Conservation (phyloP, 2,329 filamentous ascomycete species). For the Septoria petroselini region DNA sequence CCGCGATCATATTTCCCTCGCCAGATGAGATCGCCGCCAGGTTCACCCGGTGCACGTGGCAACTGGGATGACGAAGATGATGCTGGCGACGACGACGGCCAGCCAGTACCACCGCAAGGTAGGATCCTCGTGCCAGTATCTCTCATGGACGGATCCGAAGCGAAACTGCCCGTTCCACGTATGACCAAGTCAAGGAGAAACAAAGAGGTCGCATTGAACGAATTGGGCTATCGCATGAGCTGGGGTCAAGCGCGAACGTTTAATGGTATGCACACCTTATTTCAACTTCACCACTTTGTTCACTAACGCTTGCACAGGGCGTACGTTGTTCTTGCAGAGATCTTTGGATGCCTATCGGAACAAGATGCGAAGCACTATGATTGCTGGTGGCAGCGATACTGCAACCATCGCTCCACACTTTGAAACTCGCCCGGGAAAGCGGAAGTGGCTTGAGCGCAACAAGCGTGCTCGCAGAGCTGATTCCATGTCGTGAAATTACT, state of each 20-base stretch:
- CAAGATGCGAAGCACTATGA: conserved; percentile 80
- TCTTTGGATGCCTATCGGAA: conserved; percentile 90
- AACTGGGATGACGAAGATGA: conserved; percentile 70
- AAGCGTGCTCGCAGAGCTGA: conserved; percentile 36
- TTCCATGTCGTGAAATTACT: conserved; percentile 14
- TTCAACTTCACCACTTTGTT: conserved; percentile 12
- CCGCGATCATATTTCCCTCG: conserved; percentile 88
- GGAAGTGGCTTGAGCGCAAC: conserved; percentile 52
- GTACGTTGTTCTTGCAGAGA: conserved; percentile 26
- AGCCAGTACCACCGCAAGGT: conserved; percentile 37
- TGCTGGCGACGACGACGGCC: conserved; percentile 48
- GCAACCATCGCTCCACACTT: conserved; percentile 75
- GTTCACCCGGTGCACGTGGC: conserved; percentile 68
- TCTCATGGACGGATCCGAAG: conserved; percentile 65
- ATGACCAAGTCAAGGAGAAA: conserved; percentile 66
- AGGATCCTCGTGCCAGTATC: conserved; percentile 49
- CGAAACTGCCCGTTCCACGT: conserved; percentile 70
- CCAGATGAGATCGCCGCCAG: conserved; percentile 85
- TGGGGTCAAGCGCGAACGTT: conserved; percentile 95
- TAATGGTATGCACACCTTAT: conserved; percentile 52
- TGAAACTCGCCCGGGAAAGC: conserved; percentile 83
- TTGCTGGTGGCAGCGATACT: conserved; percentile 73
- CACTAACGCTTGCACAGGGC: conserved; percentile 22
- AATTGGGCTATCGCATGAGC: conserved; percentile 90
- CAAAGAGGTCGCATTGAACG: conserved; percentile 88